Evolutionary conservation across 495 filamentous ascomycete species (phyloP).

Genomic region (Aspergillus bertholletiae): DNA sequence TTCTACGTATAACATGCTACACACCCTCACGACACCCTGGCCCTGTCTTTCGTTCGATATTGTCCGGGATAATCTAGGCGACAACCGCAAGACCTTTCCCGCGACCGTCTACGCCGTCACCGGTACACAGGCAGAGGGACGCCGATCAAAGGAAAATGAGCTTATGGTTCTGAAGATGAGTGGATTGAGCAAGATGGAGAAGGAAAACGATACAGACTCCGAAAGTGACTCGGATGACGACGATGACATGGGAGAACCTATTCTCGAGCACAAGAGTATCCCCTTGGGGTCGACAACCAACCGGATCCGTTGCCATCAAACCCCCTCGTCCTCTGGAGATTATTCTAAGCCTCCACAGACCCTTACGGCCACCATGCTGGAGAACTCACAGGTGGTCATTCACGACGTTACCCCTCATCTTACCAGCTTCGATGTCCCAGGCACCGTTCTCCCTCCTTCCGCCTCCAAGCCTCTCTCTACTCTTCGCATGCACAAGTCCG

Average conservation of each 20-base stretch:
- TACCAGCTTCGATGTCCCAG: conserved; percentile 81
- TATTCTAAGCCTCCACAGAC: conserved; percentile 69
- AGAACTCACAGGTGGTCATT: conserved; percentile 82
- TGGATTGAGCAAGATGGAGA: conserved; percentile 80
- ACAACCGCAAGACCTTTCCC: conserved; percentile 85
- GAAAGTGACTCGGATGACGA: conserved; percentile 74
- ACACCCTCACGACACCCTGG: conserved; percentile 88
- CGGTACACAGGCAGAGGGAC: conserved; percentile 83
- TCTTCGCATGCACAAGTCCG: conserved; percentile 83
- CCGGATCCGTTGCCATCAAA: conserved; percentile 81
- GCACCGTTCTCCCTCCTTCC: conserved; percentile 70
- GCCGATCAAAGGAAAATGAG: conserved; percentile 78
- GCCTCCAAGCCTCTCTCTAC: conserved; percentile 83
- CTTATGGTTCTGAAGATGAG: conserved; percentile 95
- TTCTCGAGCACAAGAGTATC: conserved; percentile 88
- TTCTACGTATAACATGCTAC: conserved; percentile 93
- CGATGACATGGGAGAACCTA: conserved; percentile 81
- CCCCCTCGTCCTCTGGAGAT: conserved; percentile 57
- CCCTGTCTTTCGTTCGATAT: conserved; percentile 96
- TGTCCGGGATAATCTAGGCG: conserved; percentile 79
- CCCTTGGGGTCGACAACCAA: conserved; percentile 84
- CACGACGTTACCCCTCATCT: conserved; percentile 91
- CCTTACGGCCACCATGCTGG: conserved; percentile 85
- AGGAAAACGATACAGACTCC: conserved; percentile 61
- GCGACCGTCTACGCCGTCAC: conserved; percentile 91